These are phyloP conservation scores for Rutstroemia sp. DNA, from an alignment of 2,329 filamentous ascomycete species.

Conservation along the genomic window DNA sequence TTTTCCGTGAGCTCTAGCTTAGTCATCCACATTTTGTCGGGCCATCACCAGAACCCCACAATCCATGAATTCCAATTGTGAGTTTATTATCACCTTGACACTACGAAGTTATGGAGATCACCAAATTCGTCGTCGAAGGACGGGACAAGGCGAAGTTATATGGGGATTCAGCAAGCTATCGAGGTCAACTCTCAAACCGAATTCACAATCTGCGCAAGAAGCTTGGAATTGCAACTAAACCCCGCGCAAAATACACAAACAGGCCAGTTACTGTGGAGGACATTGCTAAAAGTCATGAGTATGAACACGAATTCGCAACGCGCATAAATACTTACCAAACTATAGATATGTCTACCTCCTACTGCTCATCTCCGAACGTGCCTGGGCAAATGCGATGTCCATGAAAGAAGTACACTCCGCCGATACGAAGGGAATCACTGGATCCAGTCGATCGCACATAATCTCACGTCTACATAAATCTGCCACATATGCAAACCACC, in stretches of 20 bases:
- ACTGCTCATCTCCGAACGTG: constrained; percentile 78
- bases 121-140: constrained; percentile 69
- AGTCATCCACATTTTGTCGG: background rate
- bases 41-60: constrained; percentile 5
- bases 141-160: constrained; percentile 79
- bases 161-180: constrained; percentile 83
- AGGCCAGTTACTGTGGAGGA: constrained; percentile 70
- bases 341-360: constrained; percentile 68
- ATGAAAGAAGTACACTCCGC: constrained; percentile 79
- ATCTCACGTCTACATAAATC: constrained; percentile 82
- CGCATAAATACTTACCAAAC: constrained; percentile 10
- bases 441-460: constrained; percentile 78
- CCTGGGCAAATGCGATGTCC: constrained; percentile 93
- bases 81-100: background rate
- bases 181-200: constrained; percentile 69
- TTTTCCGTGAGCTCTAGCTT: constrained; percentile 1
- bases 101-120: constrained; percentile 41
- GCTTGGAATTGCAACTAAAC: constrained; percentile 74
- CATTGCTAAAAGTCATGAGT: constrained; percentile 70
- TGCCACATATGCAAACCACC: constrained; percentile 56
- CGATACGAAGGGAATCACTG: constrained; percentile 71
- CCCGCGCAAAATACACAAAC: constrained; percentile 75
- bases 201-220: constrained; percentile 79
- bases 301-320: constrained; percentile 30
- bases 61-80: constrained; percentile 1